Conservation (phyloP, 116 monocot species). For the Posidonia oceanica region DNA sequence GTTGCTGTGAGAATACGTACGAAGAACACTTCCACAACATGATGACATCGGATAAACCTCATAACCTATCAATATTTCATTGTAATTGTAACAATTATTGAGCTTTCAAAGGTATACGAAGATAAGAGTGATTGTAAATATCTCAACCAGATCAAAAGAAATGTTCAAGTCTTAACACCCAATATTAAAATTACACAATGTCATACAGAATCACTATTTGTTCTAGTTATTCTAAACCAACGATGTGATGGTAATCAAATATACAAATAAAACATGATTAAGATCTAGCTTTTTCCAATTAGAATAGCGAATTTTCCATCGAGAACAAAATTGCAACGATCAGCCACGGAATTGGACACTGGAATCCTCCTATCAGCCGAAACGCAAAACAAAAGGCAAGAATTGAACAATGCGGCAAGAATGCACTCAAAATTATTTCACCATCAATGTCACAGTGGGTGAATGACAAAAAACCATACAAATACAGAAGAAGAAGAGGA, state of each 20-base stretch:
- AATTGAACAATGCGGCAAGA: neutral
- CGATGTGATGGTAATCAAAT: neutral
- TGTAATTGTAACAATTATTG: neutral
- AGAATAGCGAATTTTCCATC: neutral
- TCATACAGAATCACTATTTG: neutral
- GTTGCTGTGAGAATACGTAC: too few relatives aligned
- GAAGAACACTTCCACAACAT: too few relatives aligned
- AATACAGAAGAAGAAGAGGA: neutral
- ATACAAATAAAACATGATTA: neutral
- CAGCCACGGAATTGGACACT: neutral
- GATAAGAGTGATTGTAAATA: neutral
- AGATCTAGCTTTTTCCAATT: neutral
- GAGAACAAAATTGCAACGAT: neutral
- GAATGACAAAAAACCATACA: neutral
- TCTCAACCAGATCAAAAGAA: neutral
- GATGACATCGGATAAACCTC: too few relatives aligned
- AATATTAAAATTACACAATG: neutral
- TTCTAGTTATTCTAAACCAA: neutral
- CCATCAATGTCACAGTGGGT: neutral
- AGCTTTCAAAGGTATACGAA: neutral
- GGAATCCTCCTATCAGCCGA: too few relatives aligned
- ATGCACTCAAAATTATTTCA: neutral
- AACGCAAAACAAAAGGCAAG: neutral
- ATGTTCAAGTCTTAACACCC: neutral
- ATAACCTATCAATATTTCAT: too few relatives aligned